phyloP scores from a whole-genome alignment of 2,329 filamentous ascomycete genomes.

The Aspergillus glaucus region DNA sequence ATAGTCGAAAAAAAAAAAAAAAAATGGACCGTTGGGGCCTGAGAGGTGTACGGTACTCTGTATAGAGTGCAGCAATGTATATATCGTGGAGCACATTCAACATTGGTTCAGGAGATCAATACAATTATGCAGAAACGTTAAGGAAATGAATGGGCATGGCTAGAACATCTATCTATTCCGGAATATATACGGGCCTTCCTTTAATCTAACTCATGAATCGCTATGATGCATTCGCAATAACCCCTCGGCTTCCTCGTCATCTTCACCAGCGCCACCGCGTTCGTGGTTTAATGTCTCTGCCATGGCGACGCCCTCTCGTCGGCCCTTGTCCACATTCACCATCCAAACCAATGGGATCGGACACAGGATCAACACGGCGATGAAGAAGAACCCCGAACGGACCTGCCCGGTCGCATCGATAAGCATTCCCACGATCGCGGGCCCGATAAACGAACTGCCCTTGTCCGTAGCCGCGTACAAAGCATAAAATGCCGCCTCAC shows the following conservation, averaged over 20 bases:
- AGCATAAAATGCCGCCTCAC: slow-evolving; percentile 87
- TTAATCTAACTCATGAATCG: background rate
- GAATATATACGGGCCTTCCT: no score
- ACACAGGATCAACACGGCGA: slow-evolving; percentile 70
- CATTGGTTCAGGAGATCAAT: no score
- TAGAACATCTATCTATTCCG: no score
- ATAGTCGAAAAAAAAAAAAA: no score
- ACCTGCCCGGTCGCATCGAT: slow-evolving; percentile 73
- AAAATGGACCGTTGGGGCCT: no score
- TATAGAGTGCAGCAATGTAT: no score
- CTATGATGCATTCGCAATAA: slow-evolving; percentile 14
- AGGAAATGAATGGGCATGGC: no score
- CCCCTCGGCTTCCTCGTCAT: slow-evolving; percentile 23
- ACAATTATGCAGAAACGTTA: no score
- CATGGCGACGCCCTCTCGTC: slow-evolving; percentile 26
- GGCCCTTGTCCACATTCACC: slow-evolving; percentile 46
- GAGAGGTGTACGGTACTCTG: no score
- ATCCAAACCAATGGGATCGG: slow-evolving; percentile 75
- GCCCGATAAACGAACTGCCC: slow-evolving; percentile 81
- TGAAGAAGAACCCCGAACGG: slow-evolving; percentile 79
- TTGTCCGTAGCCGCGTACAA: slow-evolving; percentile 94
- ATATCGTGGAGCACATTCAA: no score
- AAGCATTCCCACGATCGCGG: slow-evolving; percentile 80
- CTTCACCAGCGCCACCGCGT: slow-evolving; percentile 6
- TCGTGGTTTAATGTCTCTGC: slow-evolving; percentile 16